These are phyloP conservation scores for Globisporangium barbulae DNA, from an alignment of 352 stramenopile species.

Conservation along the genomic window DNA sequence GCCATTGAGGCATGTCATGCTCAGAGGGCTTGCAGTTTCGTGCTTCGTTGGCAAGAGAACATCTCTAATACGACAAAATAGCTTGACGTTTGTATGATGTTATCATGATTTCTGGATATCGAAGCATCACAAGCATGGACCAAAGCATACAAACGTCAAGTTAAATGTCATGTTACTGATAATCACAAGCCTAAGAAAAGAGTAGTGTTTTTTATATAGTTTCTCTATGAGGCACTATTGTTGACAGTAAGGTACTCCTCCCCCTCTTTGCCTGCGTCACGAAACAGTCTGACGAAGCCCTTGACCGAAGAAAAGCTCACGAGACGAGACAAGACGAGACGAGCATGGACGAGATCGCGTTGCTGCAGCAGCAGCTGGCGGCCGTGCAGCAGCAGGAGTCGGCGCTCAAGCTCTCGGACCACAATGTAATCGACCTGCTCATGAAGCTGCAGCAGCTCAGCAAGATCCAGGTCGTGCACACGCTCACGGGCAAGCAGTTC, in stretches of 20 bases:
- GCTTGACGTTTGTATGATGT: background rate
- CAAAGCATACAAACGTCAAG: too few species aligned
- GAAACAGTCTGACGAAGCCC: background rate
- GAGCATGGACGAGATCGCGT: slow-evolving; percentile 81
- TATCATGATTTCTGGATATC: background rate
- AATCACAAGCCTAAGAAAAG: too few species aligned
- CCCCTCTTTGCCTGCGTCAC: background rate
- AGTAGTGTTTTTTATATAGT: too few species aligned
- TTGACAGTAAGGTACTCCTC: background rate
- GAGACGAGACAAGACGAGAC: background rate
- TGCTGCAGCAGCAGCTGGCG: slow-evolving; percentile 76
- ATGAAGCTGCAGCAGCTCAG: slow-evolving; percentile 70
- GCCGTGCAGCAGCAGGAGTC: slow-evolving; percentile 76
- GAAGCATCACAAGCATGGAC: too few species aligned
- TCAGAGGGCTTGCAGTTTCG: too few species aligned
- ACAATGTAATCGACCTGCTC: slow-evolving; percentile 81
- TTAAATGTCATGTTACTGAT: too few species aligned
- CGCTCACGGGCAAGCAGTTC: slow-evolving; percentile 77
- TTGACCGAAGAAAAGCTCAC: background rate
- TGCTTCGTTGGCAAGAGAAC: too few species aligned
- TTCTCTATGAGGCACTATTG: background rate
- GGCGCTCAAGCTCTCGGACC: slow-evolving; percentile 76
- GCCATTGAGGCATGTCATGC: too few species aligned
- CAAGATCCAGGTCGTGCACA: slow-evolving; percentile 80
- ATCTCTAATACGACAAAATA: too few species aligned